These are phyloP conservation scores for Nakaseomyces nivariensis DNA, from an alignment of 1,139 yeast species.

Conservation along the genomic window DNA sequence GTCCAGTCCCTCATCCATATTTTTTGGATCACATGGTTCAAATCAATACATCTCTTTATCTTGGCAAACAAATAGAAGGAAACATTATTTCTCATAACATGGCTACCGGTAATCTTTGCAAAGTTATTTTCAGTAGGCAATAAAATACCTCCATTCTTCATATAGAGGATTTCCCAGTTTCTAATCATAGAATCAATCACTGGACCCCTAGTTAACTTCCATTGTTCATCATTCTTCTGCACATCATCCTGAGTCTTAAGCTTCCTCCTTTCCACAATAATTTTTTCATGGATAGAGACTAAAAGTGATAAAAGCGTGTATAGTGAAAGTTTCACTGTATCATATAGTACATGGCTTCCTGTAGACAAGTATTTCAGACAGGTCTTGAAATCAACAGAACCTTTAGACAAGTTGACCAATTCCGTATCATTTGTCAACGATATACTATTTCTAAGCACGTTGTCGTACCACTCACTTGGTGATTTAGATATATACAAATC, in stretches of 20 bases:
- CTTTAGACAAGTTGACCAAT: conserved; percentile 49
- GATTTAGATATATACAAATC: conserved; percentile 57
- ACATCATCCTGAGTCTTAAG: conserved; percentile 25
- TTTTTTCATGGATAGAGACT: conserved; percentile 63
- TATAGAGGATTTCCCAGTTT: conserved; percentile 56
- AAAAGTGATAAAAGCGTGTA: conserved; percentile 55
- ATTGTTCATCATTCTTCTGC: conserved; percentile 37
- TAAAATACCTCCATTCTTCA: conserved; percentile 51
- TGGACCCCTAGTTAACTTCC: conserved; percentile 57
- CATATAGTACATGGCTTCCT: conserved; percentile 32
- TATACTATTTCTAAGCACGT: conserved; percentile 30
- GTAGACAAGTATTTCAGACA: conserved; percentile 41
- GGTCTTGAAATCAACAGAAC: conserved; percentile 40
- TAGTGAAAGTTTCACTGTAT: conserved; percentile 37
- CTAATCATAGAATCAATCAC: conserved; percentile 43
- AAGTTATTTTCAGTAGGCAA: conserved; percentile 38
- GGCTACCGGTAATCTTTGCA: conserved; percentile 39
- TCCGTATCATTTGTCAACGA: conserved; percentile 37
- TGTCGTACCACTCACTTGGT: conserved; percentile 51
- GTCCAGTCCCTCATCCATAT: conserved; percentile 58
- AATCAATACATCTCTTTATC: conserved; percentile 48
- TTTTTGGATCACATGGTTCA: conserved; percentile 47
- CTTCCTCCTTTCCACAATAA: conserved; percentile 40
- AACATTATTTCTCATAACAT: conserved; percentile 51
- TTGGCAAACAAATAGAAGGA: conserved; percentile 57